Evolutionary conservation across 2,329 filamentous ascomycete genomes (phyloP).

Genomic region (Helminthosporium solani): DNA sequence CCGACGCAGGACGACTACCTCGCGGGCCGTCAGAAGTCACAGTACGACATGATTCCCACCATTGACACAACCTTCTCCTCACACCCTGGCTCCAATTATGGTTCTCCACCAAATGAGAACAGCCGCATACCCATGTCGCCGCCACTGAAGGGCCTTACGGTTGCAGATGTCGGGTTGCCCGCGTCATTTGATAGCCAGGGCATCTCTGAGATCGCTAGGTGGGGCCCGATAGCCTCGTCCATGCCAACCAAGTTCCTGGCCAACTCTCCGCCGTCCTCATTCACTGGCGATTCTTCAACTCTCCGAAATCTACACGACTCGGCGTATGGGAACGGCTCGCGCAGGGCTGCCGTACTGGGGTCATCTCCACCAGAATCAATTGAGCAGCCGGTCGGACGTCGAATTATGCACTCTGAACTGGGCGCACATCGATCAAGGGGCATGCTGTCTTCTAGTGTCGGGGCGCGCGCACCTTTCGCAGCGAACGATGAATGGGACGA

Average conservation of each 20-base stretch:
- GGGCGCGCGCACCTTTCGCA: slow-evolving; percentile 47
- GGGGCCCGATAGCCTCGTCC: slow-evolving; percentile 87
- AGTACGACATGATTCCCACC: slow-evolving; percentile 54
- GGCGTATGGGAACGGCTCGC: slow-evolving; percentile 71
- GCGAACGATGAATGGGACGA: slow-evolving; percentile 55
- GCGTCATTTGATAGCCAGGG: slow-evolving; percentile 96
- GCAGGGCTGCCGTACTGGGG: slow-evolving; percentile 45
- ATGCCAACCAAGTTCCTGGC: slow-evolving; percentile 92
- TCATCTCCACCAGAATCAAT: slow-evolving; percentile 62
- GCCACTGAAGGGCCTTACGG: slow-evolving; percentile 72
- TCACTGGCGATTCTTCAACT: slow-evolving; percentile 61
- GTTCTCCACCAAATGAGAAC: slow-evolving; percentile 74
- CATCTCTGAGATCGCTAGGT: slow-evolving; percentile 85
- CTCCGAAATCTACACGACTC: slow-evolving; percentile 63
- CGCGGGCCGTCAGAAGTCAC: slow-evolving; percentile 31
- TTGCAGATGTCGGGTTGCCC: slow-evolving; percentile 87
- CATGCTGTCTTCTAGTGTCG: slow-evolving; percentile 62
- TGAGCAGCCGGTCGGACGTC: slow-evolving; percentile 64
- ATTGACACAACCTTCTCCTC: slow-evolving; percentile 62
- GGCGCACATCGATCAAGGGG: slow-evolving; percentile 57
- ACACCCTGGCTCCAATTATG: slow-evolving; percentile 66
- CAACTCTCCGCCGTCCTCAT: slow-evolving; percentile 71
- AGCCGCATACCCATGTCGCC: slow-evolving; percentile 76
- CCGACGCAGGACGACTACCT: slow-evolving; percentile 46
- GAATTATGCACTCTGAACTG: slow-evolving; percentile 62